These are phyloP conservation scores for Nemania abortiva DNA, from an alignment of 2,329 filamentous ascomycete species.

Conservation along the genomic window DNA sequence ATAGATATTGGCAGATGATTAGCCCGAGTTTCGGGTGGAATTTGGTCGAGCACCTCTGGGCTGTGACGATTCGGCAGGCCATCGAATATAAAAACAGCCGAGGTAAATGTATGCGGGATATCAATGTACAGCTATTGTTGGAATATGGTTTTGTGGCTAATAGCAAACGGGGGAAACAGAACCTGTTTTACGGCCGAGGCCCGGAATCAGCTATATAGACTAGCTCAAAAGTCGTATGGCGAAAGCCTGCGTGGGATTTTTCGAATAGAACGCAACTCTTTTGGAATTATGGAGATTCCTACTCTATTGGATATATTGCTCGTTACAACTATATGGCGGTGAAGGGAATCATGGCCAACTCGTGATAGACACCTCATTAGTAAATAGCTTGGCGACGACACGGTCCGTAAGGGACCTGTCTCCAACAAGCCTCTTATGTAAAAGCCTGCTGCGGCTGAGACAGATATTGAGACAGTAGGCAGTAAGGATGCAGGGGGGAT, in stretches of 20 bases:
- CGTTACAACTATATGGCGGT: too few species aligned
- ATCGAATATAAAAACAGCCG: slow-evolving; percentile 13
- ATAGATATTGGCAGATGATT: neutral
- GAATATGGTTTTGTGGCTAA: neutral
- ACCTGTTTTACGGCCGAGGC: neutral
- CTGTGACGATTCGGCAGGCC: neutral
- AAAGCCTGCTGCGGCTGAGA: too few species aligned
- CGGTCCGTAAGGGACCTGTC: too few species aligned
- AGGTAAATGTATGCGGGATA: neutral
- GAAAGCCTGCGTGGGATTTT: neutral
- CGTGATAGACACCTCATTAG: too few species aligned
- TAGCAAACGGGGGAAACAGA: neutral
- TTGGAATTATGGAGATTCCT: neutral
- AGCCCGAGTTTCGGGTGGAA: neutral
- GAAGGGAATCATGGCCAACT: too few species aligned
- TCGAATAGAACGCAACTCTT: neutral
- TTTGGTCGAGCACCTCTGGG: neutral
- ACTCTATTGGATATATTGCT: too few species aligned
- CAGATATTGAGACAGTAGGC: too few species aligned
- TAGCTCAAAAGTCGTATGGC: neutral
- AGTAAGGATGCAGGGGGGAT: too few species aligned
- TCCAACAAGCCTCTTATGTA: too few species aligned
- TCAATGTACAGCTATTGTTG: neutral
- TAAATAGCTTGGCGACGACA: too few species aligned
- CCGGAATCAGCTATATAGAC: neutral